Evolutionary conservation across 495 filamentous ascomycete species (phyloP).

Genomic region (Neurospora sublineolata): DNA sequence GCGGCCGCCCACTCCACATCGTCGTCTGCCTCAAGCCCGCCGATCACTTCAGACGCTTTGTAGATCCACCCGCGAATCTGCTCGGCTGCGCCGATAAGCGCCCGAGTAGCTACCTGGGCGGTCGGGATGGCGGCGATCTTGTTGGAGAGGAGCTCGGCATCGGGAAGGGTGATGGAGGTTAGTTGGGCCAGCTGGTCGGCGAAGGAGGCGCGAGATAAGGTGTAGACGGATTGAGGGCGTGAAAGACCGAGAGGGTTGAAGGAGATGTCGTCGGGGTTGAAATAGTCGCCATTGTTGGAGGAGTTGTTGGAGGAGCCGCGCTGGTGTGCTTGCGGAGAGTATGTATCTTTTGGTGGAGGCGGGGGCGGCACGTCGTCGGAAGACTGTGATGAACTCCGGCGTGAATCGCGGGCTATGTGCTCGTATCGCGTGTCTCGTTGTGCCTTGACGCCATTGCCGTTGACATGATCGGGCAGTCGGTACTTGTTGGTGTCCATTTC

Average conservation of each 20-base stretch:
- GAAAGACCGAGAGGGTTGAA: constrained; percentile 45
- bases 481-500: constrained; percentile 56
- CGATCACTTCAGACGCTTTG: constrained; percentile 78
- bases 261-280: constrained; percentile 30
- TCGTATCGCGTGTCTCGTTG: constrained; percentile 38
- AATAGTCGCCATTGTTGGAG: constrained; percentile 15
- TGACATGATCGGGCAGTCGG: constrained; percentile 48
- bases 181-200: constrained; percentile 81
- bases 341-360: constrained; percentile 37
- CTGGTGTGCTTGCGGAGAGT: constrained; percentile 6
- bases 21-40: constrained; percentile 79
- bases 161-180: constrained; percentile 72
- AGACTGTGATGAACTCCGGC: constrained; percentile 18
- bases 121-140: constrained; percentile 75
- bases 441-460: constrained; percentile 49
- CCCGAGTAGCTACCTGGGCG: constrained; percentile 63
- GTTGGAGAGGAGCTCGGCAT: constrained; percentile 66
- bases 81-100: constrained; percentile 68
- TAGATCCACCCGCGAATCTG: constrained; percentile 88
- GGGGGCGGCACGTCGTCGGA: constrained; percentile 23
- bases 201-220: constrained; percentile 79
- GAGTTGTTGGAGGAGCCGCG: constrained; percentile 11
- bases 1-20: constrained; percentile 97
- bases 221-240: constrained; percentile 73
- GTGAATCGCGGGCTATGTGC: constrained; percentile 37